Evolutionary conservation across 2,329 filamentous ascomycete genomes (phyloP).

Genomic region (Nothomitra cinnamomea): DNA sequence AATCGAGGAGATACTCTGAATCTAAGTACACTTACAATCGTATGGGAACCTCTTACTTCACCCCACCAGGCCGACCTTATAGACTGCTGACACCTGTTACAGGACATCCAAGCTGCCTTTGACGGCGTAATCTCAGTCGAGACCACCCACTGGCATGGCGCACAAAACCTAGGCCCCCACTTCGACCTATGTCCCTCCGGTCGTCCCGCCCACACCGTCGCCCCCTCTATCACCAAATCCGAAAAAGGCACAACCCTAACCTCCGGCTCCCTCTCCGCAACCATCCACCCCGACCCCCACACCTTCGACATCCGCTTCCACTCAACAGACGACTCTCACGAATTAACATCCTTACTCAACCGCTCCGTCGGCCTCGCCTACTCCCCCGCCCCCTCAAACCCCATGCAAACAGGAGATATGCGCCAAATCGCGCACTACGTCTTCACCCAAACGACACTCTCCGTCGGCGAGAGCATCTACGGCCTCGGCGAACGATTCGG

Average conservation of each 20-base stretch:
- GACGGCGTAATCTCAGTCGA: constrained; percentile 44
- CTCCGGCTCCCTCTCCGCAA: constrained; percentile 35
- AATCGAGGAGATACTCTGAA: constrained; percentile 39
- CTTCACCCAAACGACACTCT: constrained; percentile 28
- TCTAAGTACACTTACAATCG: constrained; percentile 34
- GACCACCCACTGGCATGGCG: constrained; percentile 39
- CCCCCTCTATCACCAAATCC: constrained; percentile 24
- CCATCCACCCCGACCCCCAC: constrained; percentile 30
- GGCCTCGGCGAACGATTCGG: constrained; percentile 64
- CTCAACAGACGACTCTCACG: constrained; percentile 29
- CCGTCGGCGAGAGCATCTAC: constrained; percentile 47
- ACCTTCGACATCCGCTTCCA: constrained; percentile 40
- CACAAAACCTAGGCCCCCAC: constrained; percentile 33
- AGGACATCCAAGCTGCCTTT: constrained; percentile 38
- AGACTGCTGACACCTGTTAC: no score
- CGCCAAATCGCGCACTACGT: constrained; percentile 24
- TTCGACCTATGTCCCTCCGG: constrained; percentile 41
- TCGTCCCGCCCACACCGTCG: constrained; percentile 22
- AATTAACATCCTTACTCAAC: constrained; percentile 35
- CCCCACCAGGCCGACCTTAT: neutral
- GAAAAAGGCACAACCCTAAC: constrained; percentile 31
- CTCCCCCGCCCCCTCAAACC: constrained; percentile 33
- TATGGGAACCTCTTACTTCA: constrained; percentile 15
- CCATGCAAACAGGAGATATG: constrained; percentile 37
- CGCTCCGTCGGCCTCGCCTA: constrained; percentile 42